Conservation (phyloP, 345 rosid species). For the Passiflora organensis region DNA sequence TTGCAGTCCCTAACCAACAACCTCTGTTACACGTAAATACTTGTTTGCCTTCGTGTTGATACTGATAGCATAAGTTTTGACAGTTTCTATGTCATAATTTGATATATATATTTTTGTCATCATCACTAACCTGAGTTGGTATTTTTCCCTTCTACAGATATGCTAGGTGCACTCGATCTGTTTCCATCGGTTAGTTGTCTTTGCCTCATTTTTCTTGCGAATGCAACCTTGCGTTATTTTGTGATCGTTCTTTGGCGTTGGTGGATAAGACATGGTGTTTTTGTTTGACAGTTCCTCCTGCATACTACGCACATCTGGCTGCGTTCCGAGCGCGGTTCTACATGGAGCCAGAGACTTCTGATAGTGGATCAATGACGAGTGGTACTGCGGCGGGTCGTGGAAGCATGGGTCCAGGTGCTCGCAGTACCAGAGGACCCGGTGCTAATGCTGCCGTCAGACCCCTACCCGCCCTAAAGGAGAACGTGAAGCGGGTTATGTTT, state of each 20-base stretch:
- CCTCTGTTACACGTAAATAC: conserved; percentile 84
- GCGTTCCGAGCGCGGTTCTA: conserved; percentile 97
- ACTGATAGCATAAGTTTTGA: no score
- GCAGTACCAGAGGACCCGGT: conserved; percentile 57
- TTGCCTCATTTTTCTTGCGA: background rate
- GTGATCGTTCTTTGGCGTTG: no score
- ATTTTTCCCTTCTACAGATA: conserved; percentile 40
- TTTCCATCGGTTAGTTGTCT: conserved; percentile 68
- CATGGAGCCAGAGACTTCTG: conserved; percentile 97
- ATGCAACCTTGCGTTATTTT: no score
- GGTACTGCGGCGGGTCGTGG: conserved; percentile 49
- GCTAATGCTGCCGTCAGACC: conserved; percentile 73
- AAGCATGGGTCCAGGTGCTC: conserved; percentile 40
- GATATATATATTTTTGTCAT: no score
- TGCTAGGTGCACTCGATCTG: conserved; percentile 97
- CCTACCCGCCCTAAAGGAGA: conserved; percentile 86
- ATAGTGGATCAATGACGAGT: conserved; percentile 90
- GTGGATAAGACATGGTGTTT: no score
- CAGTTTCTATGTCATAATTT: no score
- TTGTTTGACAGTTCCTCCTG: conserved; percentile 74
- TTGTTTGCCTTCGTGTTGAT: background rate
- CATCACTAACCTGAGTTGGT: background rate
- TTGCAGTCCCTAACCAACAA: conserved; percentile 87
- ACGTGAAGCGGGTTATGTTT: conserved; percentile 93
- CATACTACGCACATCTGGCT: conserved; percentile 95